phyloP scores from a whole-genome alignment of 2,329 filamentous ascomycete genomes.

The Akanthomyces uredinophilus region DNA sequence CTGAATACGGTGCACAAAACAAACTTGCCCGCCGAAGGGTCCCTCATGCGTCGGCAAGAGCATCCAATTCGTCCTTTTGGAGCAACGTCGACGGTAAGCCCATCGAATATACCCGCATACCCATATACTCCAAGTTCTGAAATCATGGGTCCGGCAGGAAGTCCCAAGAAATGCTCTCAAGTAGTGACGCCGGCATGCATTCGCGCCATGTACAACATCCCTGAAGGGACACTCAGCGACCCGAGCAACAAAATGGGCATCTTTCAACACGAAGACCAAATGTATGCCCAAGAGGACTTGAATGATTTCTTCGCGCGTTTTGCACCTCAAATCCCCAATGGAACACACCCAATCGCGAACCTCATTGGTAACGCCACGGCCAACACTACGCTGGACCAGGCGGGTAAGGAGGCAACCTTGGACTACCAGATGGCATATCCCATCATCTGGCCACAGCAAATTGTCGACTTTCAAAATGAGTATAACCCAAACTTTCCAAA shows the following conservation, averaged over 20 bases:
- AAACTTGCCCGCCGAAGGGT: neutral
- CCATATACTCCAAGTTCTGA: neutral
- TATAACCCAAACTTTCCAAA: neutral
- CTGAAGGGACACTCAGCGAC: conserved; percentile 25
- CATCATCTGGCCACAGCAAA: conserved; percentile 47
- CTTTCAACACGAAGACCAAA: conserved; percentile 35
- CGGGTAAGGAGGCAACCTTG: conserved; percentile 39
- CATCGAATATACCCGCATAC: neutral
- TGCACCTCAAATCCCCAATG: conserved; percentile 31
- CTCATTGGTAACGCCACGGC: conserved; percentile 24
- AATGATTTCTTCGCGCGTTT: conserved; percentile 31
- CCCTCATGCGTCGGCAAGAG: neutral
- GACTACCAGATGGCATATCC: conserved; percentile 45
- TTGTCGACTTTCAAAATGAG: conserved; percentile 33
- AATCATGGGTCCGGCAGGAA: neutral
- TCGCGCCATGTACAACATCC: conserved; percentile 39
- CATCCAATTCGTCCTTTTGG: neutral
- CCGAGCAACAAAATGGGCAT: conserved; percentile 37
- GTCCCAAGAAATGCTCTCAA: neutral
- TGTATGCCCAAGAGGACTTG: conserved; percentile 37
- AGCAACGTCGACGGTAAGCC: neutral
- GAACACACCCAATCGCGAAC: conserved; percentile 32
- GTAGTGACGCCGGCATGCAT: conserved; percentile 33
- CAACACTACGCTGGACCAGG: conserved; percentile 13
- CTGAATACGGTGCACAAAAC: neutral